These are phyloP conservation scores for Helotiales sp. DNA, from an alignment of 2,329 filamentous ascomycete species.

Conservation along the genomic window DNA sequence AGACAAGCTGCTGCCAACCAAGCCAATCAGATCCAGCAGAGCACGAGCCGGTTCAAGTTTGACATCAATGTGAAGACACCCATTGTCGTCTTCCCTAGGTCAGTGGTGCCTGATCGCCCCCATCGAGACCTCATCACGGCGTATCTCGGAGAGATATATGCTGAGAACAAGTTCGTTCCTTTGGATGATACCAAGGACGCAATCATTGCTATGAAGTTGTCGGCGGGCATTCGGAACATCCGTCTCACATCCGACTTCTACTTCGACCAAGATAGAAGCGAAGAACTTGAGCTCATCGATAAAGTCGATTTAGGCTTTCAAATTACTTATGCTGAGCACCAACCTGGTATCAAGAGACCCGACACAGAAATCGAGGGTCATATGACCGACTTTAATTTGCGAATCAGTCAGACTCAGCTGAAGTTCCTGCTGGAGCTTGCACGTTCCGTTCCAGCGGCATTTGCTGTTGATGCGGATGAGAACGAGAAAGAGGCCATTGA, in stretches of 20 bases:
- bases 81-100: conserved; percentile 89
- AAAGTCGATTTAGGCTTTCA: conserved; percentile 94
- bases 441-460: conserved; percentile 82
- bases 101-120: conserved; percentile 67
- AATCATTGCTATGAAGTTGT: conserved; percentile 83
- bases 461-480: conserved; percentile 71
- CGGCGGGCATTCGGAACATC: conserved; percentile 88
- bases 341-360: conserved; percentile 71
- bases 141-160: conserved; percentile 96
- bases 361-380: conserved; percentile 89
- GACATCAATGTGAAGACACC: conserved; percentile 93
- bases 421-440: conserved; percentile 88
- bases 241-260: conserved; percentile 87
- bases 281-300: conserved; percentile 95
- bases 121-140: conserved; percentile 84
- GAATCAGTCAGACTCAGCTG: conserved; percentile 86
- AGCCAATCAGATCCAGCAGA: conserved; percentile 90
- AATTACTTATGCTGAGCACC: conserved; percentile 88
- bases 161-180: conserved; percentile 86
- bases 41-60: conserved; percentile 86
- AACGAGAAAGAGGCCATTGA: conserved; percentile 72
- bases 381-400: conserved; percentile 91
- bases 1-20: conserved; percentile 92
- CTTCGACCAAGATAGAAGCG: conserved; percentile 68
- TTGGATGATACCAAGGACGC: conserved; percentile 75